Evolutionary conservation across 495 filamentous ascomycete genomes (phyloP), one percentile per base, ranked within the genome.

Genomic region (Staphylotrichum tortipilum): DNA sequence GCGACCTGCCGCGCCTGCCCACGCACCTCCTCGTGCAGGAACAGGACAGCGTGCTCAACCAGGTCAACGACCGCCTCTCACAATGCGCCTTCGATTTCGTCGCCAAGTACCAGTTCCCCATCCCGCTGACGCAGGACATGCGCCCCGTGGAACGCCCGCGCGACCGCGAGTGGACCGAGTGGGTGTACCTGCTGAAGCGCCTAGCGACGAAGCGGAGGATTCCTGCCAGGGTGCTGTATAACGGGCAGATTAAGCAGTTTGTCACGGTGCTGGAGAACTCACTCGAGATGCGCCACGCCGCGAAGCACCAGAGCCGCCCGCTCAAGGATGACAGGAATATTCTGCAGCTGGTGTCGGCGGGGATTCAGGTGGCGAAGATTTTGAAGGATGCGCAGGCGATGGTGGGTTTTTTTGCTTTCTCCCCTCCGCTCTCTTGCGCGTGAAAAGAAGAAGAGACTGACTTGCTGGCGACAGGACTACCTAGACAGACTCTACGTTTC

Each of bases 281-380:
- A 48, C 68, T 89, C 67, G 86, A 89, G 70, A 87, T 89, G 84
- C 78, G 86, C 50, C 86, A 90, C 30, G 61, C 65, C 15, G 84
- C 85, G 37, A 88, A 88, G 72, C 84, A 89, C 67, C 85, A 88
- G 64, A 83, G 80, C 40, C 77, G 87, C 37, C 86, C 87, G 15
- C 71, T 88, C 51, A 94, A 94, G 78, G 88, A 94, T 72, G 88
- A 94, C 65, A 78, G 88, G 55, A 89, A 90, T 63, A 85, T 94
- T 49, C 74, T 94, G 30, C 88, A 94, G 69, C 74, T 91, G 22
- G 85, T 94, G 48, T 88, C 83, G 41, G 86, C 87, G 30, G 88
- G 87, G 21, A 85, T 85, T 43, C 88, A 94, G 66, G 88, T 94
- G 53, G 83, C 86, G 34, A 89, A 88, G 61, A 88, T 91, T 47